Base-by-base conservation (phyloP, 2,329 filamentous ascomycete species). In the Fusarium sp. region DNA sequence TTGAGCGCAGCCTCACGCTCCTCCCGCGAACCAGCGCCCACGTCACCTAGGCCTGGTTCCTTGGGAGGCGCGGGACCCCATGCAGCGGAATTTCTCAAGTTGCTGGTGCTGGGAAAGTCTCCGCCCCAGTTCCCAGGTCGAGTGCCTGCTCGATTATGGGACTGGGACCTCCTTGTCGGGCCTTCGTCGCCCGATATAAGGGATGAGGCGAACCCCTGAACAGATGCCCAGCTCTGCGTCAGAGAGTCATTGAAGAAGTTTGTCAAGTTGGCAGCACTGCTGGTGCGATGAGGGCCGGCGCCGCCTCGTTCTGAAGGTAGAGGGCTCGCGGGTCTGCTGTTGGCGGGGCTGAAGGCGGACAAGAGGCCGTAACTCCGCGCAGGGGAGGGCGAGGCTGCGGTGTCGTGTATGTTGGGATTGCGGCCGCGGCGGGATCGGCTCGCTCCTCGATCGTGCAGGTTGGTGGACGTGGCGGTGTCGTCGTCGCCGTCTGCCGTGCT, bases 1-100 rank as follows among this genome's bases (percentile, higher is more conserved):
- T 82, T 86, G 54, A 89, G 76, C 27, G 83, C 83, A 9, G 85
- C 82, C 34, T 89, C 84, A 60, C 86, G 82, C 62, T 87, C 81
- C 4, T 81, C 83, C 25, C 83, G 76, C 40, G 85, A 86, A 8
- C 87, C 87, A 11, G 83, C 82, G 0, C 84, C 87, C 54, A 89
- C 84, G 59, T 86, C 83, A 36, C 80, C 77, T 25, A 83, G 74
- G 5, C 77, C 77, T 2, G 83, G 82, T 38, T 67, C 70, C 40
- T 68, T 62, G 9, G 70, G 63, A 77, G 82, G 82, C n/a, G 79
- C 77, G 4, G 86, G 86, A 0, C 86, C 86, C 86, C 86, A 88
- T 14, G 76, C 77, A 29, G 58, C 66, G 13, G 64, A 53, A 40
- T 70, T 72, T 57, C 61, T 71, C 27, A 58, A 65, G 36, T 56